Base-by-base conservation (phyloP, 1,284 basidiomycete genomes). In the Pseudozyma pruni region DNA sequence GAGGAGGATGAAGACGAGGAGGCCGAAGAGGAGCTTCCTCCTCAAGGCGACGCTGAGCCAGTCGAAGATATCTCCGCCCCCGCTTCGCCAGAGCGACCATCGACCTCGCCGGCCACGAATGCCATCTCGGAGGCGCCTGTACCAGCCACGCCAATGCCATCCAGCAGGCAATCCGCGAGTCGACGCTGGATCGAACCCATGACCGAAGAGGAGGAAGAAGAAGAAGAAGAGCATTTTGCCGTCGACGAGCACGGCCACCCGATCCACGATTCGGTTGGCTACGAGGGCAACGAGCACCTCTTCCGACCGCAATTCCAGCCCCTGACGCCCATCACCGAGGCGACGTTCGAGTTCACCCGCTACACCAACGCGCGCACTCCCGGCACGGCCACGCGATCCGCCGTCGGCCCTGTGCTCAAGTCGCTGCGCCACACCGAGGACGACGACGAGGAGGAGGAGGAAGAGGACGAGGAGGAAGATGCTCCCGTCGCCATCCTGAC, bases 311-410 rank as follows among this genome's bases (percentile, higher is more conserved):
- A 64, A 32, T 73, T 75, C 68, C 69, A 75, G 51, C 74, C 74
- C 1, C 55, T 78, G 17, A 76, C 78, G 19, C 74, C 75, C 13
- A 79, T 81, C 59, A 79, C 79, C 9, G 79, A 81, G 54, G 70
- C 70, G 1, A 77, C 75, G 3, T 73, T 58, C 52, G 77, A 79
- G 43, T 57, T 74, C 37, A 76, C 77, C 9, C 73, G 77, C 16
- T 73, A 68, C 51, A 78, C 75, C 8, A 66, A 52, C 29, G 53
- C 57, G 1, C 60, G 61, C n/a, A 75, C 72, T 40, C 72, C 72
- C 3, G 68, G 56, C 20, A 74, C 72, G 0, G 72, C 67, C 2
- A 70, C 58, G 19, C 55, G 63, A 11, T 60, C 69, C 11, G 46
- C 53, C 14, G 37, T 52, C 10, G 37, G 47, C n/a, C 43, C 55